Evolutionary conservation across 306 rosid species (phyloP).

Genomic region (Sicyos baderoa): DNA sequence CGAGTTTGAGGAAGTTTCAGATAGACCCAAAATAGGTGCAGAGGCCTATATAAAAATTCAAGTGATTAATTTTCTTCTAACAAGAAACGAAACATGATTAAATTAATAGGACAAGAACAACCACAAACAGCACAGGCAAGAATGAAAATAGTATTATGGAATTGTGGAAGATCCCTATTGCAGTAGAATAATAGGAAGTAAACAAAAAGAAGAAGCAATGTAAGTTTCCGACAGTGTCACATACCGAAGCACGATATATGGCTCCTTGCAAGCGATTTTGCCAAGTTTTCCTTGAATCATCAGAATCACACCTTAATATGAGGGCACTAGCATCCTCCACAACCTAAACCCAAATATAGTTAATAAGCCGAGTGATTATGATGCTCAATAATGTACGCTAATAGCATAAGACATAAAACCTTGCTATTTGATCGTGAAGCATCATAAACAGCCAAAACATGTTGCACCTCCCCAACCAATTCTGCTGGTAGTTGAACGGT

Average conservation of each 20-base stretch:
- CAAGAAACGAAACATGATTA: too few relatives aligned
- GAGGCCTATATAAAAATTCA: slow-evolving; percentile 47
- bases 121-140: too few relatives aligned
- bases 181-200: too few relatives aligned
- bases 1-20: slow-evolving; percentile 73
- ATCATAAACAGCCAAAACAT: slow-evolving; percentile 66
- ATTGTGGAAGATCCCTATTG: too few relatives aligned
- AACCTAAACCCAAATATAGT: slow-evolving; percentile 39
- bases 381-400: neutral
- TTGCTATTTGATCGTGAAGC: slow-evolving; percentile 45
- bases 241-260: slow-evolving; percentile 79
- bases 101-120: too few relatives aligned
- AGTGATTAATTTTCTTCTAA: neutral
- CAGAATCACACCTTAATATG: slow-evolving; percentile 68
- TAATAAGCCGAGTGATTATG: neutral
- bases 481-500: slow-evolving; percentile 63
- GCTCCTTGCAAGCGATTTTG: slow-evolving; percentile 79
- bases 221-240: neutral
- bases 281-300: slow-evolving; percentile 70
- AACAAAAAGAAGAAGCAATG: too few relatives aligned
- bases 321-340: slow-evolving; percentile 84
- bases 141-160: too few relatives aligned
- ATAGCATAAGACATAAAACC: slow-evolving; percentile 36
- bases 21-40: slow-evolving; percentile 68
- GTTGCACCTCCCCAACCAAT: slow-evolving; percentile 59